Percentiles rank a stretch among this genome's conserved stretches.
phyloP scores from a whole-genome alignment of 257 asterid genomes.

The Echium plantagineum region DNA sequence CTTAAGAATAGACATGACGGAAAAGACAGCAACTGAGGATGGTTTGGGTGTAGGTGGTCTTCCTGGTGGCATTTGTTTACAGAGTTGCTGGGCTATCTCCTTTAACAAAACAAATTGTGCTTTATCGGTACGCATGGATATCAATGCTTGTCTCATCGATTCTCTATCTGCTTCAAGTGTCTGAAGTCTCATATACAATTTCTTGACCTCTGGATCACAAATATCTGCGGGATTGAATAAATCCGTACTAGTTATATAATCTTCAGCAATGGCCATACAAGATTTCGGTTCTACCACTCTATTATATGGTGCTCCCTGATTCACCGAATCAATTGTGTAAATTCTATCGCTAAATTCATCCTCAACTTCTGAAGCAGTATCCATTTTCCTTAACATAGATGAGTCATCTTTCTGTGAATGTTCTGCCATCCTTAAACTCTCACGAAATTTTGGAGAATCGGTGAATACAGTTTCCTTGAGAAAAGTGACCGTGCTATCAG shows the following conservation, averaged over 20 bases:
- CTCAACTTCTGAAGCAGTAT: slow-evolving; percentile 43
- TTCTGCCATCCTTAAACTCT: slow-evolving; percentile 43
- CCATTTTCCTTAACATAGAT: slow-evolving; percentile 36
- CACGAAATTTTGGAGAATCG: slow-evolving; percentile 46
- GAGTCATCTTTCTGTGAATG: slow-evolving; percentile 33
- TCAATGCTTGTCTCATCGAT: slow-evolving; percentile 81
- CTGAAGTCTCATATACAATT: slow-evolving; percentile 78
- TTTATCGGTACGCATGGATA: slow-evolving; percentile 77
- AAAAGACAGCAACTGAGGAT: slow-evolving; percentile 30
- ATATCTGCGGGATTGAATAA: slow-evolving; percentile 25
- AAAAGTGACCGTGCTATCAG: slow-evolving; percentile 44
- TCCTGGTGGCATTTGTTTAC: slow-evolving; percentile 57
- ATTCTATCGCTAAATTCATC: slow-evolving; percentile 72
- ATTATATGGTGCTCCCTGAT: slow-evolving; percentile 36
- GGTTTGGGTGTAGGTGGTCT: slow-evolving; percentile 44
- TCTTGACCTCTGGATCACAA: slow-evolving; percentile 62
- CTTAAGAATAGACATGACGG: slow-evolving; percentile 62
- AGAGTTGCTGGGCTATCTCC: slow-evolving; percentile 89
- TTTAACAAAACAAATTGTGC: slow-evolving; percentile 74
- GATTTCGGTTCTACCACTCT: slow-evolving; percentile 33
- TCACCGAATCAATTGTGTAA: slow-evolving; percentile 78
- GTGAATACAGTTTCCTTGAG: slow-evolving; percentile 32
- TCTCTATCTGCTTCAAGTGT: slow-evolving; percentile 98
- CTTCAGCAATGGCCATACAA: slow-evolving; percentile 17
- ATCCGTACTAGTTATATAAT: slow-evolving; percentile 35